Base-by-base conservation (phyloP, 768 basidiomycete species). In the Suillus fuscotomentosus region DNA sequence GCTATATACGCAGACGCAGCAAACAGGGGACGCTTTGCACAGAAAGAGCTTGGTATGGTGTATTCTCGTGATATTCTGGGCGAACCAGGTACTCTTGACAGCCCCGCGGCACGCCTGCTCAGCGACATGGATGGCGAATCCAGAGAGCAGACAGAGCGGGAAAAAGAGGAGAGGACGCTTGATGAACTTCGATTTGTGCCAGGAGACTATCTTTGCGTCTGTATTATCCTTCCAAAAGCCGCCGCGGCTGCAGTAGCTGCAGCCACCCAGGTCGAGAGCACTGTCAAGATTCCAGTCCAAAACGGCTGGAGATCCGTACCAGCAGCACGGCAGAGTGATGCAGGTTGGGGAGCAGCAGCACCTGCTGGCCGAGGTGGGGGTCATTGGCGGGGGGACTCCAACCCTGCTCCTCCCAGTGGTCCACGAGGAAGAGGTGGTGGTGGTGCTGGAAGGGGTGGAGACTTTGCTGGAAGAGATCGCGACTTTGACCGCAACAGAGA, bases 31-130 rank as follows among this genome's bases (percentile, higher is more conserved):
- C 84, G 86, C 17, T 90, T 88, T 67, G 79, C 87, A 0, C 84
- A 86, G 72, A 93, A 93, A 77, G 92, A 94, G 50, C 84, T 94
- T 50, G 92, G 92, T 34, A 84, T 84, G 70, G 88, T 94, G 45
- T 90, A 91, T 75, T 91, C 91, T 51, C 88, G 92, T 66, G 93
- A 94, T 76, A 90, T 94, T 67, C 84, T 92, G 3, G 91, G 91
- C 56, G 92, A 92, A 73, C 88, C 90, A 4, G 91, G 91, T 41
- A 75, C 87, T 1, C 73, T 90, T 24, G 80, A 82, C 47, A 74
- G 73, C 15, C 79, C 85, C 7, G 89, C 90, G 0, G 82, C 88
- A 0, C 83, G 88, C 3, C 80, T 92, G 3, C 75, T 87, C 24
- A 84, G 86, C 53, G 88, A 88, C 65, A 63, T 68, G 0, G 76